phyloP scores from a whole-genome alignment of 495 filamentous ascomycete species.

The Hypoxylon fragiforme region DNA sequence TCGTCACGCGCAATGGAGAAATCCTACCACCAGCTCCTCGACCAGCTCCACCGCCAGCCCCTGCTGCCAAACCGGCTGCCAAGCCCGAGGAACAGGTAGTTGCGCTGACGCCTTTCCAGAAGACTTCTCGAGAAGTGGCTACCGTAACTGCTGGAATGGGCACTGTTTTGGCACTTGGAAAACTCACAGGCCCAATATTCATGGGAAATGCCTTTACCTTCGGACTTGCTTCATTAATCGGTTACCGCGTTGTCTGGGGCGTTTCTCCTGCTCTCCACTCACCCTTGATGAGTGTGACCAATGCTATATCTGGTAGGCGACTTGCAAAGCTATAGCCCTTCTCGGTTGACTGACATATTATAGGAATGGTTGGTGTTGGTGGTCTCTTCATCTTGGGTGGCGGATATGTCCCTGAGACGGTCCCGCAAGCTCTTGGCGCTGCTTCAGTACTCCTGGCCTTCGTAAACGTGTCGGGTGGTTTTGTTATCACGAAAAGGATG shows the following conservation, averaged over 20 bases:
- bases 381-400: conserved; percentile 82
- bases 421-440: conserved; percentile 78
- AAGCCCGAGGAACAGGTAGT: conserved; percentile 60
- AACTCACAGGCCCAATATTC: conserved; percentile 74
- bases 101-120: conserved; percentile 76
- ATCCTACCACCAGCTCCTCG: conserved; percentile 73
- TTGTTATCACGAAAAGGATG: conserved; percentile 86
- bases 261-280: conserved; percentile 76
- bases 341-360: conserved; percentile 28
- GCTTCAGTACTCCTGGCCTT: conserved; percentile 77
- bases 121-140: conserved; percentile 69
- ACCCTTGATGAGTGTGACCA: conserved; percentile 83
- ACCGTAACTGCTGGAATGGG: conserved; percentile 73
- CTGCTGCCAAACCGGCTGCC: conserved; percentile 52
- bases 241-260: conserved; percentile 81
- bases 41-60: conserved; percentile 67
- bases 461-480: conserved; percentile 80
- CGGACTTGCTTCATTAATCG: conserved; percentile 74
- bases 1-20: conserved; percentile 73
- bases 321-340: background rate
- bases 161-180: conserved; percentile 69
- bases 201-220: conserved; percentile 83
- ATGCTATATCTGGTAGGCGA: conserved; percentile 72
- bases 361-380: conserved; percentile 75
- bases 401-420: conserved; percentile 68